Conservation (phyloP, 352 stramenopile genomes). For the Thalassiosira delicatula region DNA sequence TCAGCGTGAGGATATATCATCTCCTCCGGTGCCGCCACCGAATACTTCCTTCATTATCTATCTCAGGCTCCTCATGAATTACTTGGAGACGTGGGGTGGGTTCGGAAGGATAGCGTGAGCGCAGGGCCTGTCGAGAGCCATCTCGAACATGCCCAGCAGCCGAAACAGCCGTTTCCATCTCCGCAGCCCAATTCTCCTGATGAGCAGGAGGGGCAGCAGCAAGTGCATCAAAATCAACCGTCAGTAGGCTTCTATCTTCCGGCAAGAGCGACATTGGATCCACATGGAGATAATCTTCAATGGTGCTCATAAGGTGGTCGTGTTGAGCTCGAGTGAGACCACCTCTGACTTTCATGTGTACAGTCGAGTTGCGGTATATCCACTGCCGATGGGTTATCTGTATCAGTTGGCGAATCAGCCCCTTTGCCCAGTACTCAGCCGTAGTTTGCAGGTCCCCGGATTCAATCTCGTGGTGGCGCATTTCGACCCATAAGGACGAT, state of each 20-base stretch:
- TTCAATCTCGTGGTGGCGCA: too few relatives aligned
- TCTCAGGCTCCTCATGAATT: too few relatives aligned
- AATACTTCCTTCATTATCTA: too few relatives aligned
- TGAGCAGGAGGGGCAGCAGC: slow-evolving; percentile 1
- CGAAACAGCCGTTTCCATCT: slow-evolving; percentile 36
- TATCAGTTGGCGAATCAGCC: slow-evolving; percentile 26
- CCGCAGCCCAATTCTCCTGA: slow-evolving; percentile 16
- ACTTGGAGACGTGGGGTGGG: too few relatives aligned
- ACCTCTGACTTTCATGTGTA: slow-evolving; percentile 26
- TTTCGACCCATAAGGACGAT: not conserved
- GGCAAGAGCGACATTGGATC: slow-evolving; percentile 26
- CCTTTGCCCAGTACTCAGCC: not conserved
- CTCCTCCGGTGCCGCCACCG: too few relatives aligned
- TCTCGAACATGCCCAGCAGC: too few relatives aligned
- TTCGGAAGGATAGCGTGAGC: too few relatives aligned
- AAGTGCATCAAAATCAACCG: slow-evolving; percentile 25
- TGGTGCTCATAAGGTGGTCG: not conserved
- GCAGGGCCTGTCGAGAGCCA: too few relatives aligned
- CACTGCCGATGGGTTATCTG: slow-evolving; percentile 50
- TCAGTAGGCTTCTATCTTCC: slow-evolving; percentile 6
- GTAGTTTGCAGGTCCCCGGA: too few relatives aligned
- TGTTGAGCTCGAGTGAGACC: slow-evolving; percentile 13
- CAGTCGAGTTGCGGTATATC: slow-evolving; percentile 27
- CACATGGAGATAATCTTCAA: slow-evolving; percentile 2
- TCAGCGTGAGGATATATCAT: too few relatives aligned